These are phyloP conservation scores for Glycine soja DNA, from an alignment of 306 rosid genomes.

Conservation along the genomic window DNA sequence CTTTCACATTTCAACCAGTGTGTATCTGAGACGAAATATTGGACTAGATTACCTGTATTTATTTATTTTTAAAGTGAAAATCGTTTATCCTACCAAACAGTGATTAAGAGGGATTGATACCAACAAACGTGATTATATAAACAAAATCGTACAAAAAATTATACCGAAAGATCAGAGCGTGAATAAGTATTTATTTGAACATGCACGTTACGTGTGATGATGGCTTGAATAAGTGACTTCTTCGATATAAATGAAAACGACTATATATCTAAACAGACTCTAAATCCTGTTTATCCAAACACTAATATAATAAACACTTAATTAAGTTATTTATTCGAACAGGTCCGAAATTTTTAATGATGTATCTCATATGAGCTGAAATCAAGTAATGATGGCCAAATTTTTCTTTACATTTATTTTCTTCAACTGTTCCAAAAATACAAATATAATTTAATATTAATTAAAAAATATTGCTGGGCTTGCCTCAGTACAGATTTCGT, in stretches of 20 bases:
- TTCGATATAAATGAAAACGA: too few species aligned
- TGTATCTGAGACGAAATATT: background rate
- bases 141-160: background rate
- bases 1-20: background rate
- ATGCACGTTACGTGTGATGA: slow-evolving; percentile 39
- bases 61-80: background rate
- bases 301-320: too few species aligned
- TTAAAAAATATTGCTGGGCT: too few species aligned
- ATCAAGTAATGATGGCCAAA: too few species aligned
- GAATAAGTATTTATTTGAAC: background rate
- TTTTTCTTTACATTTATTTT: too few species aligned
- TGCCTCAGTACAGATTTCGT: too few species aligned
- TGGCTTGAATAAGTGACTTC: slow-evolving; percentile 1
- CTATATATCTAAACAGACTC: background rate
- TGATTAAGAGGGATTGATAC: background rate
- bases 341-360: background rate
- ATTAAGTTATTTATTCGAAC: too few species aligned
- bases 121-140: background rate
- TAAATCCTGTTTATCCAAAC: too few species aligned
- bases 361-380: too few species aligned
- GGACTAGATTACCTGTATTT: background rate
- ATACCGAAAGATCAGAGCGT: background rate
- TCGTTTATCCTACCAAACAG: slow-evolving; percentile 7
- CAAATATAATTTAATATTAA: too few species aligned
- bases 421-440: too few species aligned